Evolutionary conservation across 345 rosid species (phyloP), one percentile per base, ranked within the genome.

Genomic region (Draba incana): DNA sequence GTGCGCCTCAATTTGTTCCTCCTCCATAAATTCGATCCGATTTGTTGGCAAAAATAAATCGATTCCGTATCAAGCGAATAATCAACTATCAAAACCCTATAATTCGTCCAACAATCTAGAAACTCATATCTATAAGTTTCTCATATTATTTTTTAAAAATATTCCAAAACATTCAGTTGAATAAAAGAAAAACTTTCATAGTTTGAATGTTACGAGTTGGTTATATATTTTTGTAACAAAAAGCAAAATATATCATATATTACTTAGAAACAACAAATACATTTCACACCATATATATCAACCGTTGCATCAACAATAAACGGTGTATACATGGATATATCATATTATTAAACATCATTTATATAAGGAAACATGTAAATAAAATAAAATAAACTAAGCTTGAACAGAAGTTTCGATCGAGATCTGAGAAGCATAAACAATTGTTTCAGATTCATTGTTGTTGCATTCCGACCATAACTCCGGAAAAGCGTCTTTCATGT

Each of bases 401-500:
- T 73, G 77, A 30, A 92, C 90, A 46, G 82, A 75, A 48, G 89
- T 80, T 78, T 81, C 85, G 27, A 83, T 81, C 1, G 86, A 67
- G 76, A 84, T 69, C 12, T 80, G 75, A 33, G 52, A 65, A 4
- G 85, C 45, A 45, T 81, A 79, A 20, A 43, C 62, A 10, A 80
- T 75, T 33, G 42, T 55, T 68, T 80, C 82, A 20, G 88, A 60
- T 68, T 75, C 81, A 30, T 74, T 33, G 8, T 76, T 76, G 10
- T 75, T 78, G 47, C 72, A 38, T 66, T 77, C 81, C 45, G 70
- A 82, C 97, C 97, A 86, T 39, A 93, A 81, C 69, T 85, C 88
- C 7, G 88, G 90, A 49, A 90, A 33, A 47, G 97, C 92, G 52
- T 90, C 94, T 81, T 78, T 83, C 33, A 90, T 82, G 71, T 88